phyloP scores from a whole-genome alignment of 73 alveolate species.

The Paramecium bursaria region DNA sequence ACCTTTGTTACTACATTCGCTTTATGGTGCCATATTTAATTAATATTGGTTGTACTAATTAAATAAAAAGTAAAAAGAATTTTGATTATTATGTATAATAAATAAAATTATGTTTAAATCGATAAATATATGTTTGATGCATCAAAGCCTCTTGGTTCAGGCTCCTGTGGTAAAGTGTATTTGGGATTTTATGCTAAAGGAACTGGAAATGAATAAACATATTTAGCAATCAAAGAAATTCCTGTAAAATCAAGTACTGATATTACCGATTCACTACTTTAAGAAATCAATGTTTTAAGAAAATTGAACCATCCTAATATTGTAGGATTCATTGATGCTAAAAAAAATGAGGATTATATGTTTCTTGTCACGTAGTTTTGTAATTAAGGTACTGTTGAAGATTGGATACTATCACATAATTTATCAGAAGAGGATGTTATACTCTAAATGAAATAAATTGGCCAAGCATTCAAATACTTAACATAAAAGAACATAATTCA shows the following conservation, averaged over 20 bases:
- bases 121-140: constrained; percentile 68
- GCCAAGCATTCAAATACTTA: constrained; percentile 60
- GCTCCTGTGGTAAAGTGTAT: constrained; percentile 63
- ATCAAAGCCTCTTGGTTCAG: constrained; percentile 50
- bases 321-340: constrained; percentile 81
- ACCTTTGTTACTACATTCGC: constrained; percentile 8
- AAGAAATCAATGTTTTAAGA: constrained; percentile 77
- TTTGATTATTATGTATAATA: neutral
- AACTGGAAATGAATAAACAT: constrained; percentile 41
- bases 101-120: constrained; percentile 15
- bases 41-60: constrained; percentile 12
- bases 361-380: constrained; percentile 76
- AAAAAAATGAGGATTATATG: constrained; percentile 67
- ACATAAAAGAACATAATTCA: constrained; percentile 49
- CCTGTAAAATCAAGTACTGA: constrained; percentile 78
- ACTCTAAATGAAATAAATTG: constrained; percentile 46
- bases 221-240: constrained; percentile 66
- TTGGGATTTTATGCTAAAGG: constrained; percentile 63
- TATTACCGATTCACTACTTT: constrained; percentile 83
- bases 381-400: constrained; percentile 72
- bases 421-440: constrained; percentile 64
- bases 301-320: constrained; percentile 79
- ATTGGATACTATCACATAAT: constrained; percentile 39
- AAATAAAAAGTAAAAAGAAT: too few relatives aligned
- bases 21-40: constrained; percentile 45